Evolutionary conservation across 805 yeast genomes (phyloP), one percentile per base, ranked within the genome.

Genomic region (Candida caryicola): DNA sequence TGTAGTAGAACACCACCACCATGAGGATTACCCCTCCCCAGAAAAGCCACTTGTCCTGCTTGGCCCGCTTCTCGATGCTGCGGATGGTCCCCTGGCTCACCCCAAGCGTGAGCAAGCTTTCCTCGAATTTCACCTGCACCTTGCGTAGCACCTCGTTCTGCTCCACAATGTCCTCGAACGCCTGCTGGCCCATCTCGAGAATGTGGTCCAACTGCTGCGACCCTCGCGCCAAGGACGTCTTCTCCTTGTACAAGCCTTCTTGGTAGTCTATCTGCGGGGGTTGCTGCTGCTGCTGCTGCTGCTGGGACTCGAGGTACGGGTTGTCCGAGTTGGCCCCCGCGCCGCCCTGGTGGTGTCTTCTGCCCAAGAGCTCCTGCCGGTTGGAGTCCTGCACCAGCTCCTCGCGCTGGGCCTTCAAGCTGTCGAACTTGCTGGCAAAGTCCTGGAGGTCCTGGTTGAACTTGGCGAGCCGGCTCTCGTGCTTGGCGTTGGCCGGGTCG

Each of bases 121-220:
- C 74, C 32, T 81, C 77, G 66, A 93, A 71, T 46, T 73, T 77
- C 30, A 70, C 62, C 46, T 83, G 87, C 21, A 91, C 71, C 41
- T 69, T 69, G 40, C 73, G 66, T 40, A 91, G 70, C 19, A 82
- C 72, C 51, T 82, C 83, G 59, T 87, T 86, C 57, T 93, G 97
- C 33, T 83, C 89, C 14, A 85, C 83, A 16, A 93, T 69, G 55
- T 90, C 95, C 35, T 85, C 95, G 47, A 88, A 77, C 2, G 96
- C 87, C 34, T 76, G 74, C 43, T 84, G 78, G 2, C 97, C 98
- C 82, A 87, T 84, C 52, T 86, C 97, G 30, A 93, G 60, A 29
- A 93, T 87, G 47, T 86, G 88, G 57, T 93, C 99, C 44, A 93
- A 66, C 56, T 87, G 95, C 38, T 80, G 80, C 29, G 85, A 80